phyloP scores from a whole-genome alignment of 768 basidiomycete genomes.

The Kwoniella europaea region DNA sequence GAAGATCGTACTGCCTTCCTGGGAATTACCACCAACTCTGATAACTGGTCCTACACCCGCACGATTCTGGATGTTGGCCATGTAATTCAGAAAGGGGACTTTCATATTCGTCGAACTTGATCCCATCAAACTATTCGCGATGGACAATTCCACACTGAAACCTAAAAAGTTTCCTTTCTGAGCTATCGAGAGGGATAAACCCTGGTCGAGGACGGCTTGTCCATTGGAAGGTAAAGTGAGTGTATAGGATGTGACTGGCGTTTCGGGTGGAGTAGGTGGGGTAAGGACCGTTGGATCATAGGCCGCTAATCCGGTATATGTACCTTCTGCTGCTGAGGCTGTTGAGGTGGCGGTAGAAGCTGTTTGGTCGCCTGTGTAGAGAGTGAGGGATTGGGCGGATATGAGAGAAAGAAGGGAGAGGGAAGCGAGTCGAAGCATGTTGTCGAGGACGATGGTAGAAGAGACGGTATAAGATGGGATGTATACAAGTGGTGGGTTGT shows the following conservation, averaged over 20 bases:
- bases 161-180: conserved; percentile 70
- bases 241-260: conserved; percentile 29
- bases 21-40: conserved; percentile 79
- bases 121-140: conserved; percentile 66
- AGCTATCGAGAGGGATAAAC: conserved; percentile 58
- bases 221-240: conserved; percentile 32
- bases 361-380: conserved; percentile 21
- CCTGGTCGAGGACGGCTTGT: conserved; percentile 22
- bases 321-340: conserved; percentile 11
- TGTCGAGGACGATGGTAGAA: neutral
- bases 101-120: conserved; percentile 62
- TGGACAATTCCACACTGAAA: conserved; percentile 77
- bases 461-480: neutral
- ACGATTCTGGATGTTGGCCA: conserved; percentile 72
- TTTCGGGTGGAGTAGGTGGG: conserved; percentile 34
- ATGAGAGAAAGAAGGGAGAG: conserved; percentile 6
- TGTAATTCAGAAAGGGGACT: conserved; percentile 76
- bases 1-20: conserved; percentile 68
- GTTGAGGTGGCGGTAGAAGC: conserved; percentile 13
- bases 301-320: conserved; percentile 33
- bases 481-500: too few species aligned
- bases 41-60: conserved; percentile 68
- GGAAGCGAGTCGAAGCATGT: neutral
- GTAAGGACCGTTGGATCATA: conserved; percentile 37
- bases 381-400: conserved; percentile 11